Evolutionary conservation across 2,329 filamentous ascomycete species (phyloP), one percentile per base, ranked within the genome.

Genomic region (Xylariaceae sp.): DNA sequence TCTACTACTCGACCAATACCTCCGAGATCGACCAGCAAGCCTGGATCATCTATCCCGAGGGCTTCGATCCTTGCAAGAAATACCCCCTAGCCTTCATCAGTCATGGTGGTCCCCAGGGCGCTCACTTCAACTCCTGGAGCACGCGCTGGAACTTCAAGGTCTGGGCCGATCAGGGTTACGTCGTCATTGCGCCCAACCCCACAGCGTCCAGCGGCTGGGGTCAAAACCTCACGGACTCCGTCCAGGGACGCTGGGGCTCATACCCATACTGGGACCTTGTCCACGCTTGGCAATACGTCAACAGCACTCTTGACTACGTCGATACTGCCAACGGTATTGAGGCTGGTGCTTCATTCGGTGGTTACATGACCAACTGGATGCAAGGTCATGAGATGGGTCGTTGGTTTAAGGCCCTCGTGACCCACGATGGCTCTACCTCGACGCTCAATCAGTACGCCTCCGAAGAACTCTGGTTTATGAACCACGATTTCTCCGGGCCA

Each of bases 361-460:
- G 79, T 6, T 82, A 77, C 64, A 81, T 81, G 78, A 76, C 78
- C 63, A 80, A 80, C 62, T 81, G 65, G 77, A 78, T 81, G 31
- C 75, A 79, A 62, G 77, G 78, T 3, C 76, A 81, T 39, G 71
- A 74, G 11, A 69, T 82, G 18, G 79, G 77, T 12, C 76, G 77
- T 45, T 75, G 78, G 62, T 82, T 82, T 71, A 80, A 79, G 60
- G 78, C 79, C 2, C 70, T 82, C 3, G 77, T 82, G 17, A 81
- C 77, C 40, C 79, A 82, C 54, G 79, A 81, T 57, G 77, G 77
- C 13, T 71, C 59, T 49, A 67, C 66, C 2, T 67, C 64, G 38
- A 70, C 66, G 17, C 54, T 69, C 11, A 66, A 67, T 57, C 65
- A 69, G 51, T 69, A 68, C 53, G 63, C 65, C 1, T 64, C 59